Evolutionary conservation across 2,329 filamentous ascomycete species (phyloP).

Genomic region (Exophiala oligosperma): DNA sequence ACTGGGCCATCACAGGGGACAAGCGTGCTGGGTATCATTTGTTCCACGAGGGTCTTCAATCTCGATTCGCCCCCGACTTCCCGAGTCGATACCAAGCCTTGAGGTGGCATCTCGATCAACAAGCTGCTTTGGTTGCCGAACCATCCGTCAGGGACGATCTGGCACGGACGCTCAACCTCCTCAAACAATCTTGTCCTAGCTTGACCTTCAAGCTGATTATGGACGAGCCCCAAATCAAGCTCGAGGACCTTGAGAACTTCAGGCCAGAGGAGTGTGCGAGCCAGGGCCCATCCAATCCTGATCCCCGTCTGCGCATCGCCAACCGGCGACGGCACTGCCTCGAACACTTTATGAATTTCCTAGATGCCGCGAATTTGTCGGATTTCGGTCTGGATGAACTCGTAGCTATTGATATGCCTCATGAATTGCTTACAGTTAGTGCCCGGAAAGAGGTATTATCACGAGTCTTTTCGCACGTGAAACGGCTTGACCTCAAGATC

Average conservation of each 20-base stretch:
- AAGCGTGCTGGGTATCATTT: constrained; percentile 12
- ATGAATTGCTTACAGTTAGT: constrained; percentile 11
- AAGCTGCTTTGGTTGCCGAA: constrained; percentile 19
- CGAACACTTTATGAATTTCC: constrained; percentile 21
- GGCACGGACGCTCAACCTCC: constrained; percentile 6
- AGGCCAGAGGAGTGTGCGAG: constrained; percentile 11
- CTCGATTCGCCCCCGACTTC: constrained; percentile 20
- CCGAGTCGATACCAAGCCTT: constrained; percentile 20
- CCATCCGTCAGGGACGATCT: constrained; percentile 3
- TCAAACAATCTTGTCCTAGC: constrained; percentile 6
- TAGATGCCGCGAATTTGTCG: constrained; percentile 14
- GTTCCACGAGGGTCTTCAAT: constrained; percentile 21
- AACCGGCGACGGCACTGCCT: constrained; percentile 20
- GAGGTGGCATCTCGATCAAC: constrained; percentile 25
- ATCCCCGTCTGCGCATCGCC: constrained; percentile 16
- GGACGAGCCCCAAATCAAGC: constrained; percentile 21
- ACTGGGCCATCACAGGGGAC: constrained; percentile 5
- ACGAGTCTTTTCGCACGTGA: constrained; percentile 11
- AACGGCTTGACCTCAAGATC: constrained; percentile 13
- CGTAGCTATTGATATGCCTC: constrained; percentile 17
- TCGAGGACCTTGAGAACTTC: constrained; percentile 24
- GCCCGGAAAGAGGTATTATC: constrained; percentile 1
- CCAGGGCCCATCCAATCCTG: constrained; percentile 15
- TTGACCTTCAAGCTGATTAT: constrained; percentile 23
- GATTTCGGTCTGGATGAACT: constrained; percentile 5